Base-by-base conservation (phyloP, 73 alveolate genomes). In the Tetrahymena thermophila region DNA sequence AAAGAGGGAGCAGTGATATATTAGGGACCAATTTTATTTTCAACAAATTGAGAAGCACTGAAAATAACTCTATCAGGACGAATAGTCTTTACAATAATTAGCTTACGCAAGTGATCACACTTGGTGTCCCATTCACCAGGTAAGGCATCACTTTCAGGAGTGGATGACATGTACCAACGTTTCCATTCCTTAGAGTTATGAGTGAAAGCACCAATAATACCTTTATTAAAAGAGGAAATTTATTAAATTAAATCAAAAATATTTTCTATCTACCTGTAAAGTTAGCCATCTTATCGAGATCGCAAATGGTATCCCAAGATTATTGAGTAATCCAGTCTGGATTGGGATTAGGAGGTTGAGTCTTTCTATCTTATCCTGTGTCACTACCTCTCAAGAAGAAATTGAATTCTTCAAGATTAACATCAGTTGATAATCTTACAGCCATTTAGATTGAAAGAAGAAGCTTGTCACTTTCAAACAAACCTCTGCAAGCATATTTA, bases 121-220 rank as follows among this genome's bases (percentile, higher is more conserved):
- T 99, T 99, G 43, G 99, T 98, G 93, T 99, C 99, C 99, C 99
- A 99, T 97, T 99, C 99, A 35, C 99, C 99, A 14, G 99, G 99
- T 85, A 99, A 97, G 43, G 94, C 93, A 94, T 96, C 98, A n/a
- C 94, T 96, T 97, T 99, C 99, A 19, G 99, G 99, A 83, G 98
- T 99, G 10, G 99, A 96, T 43, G 98, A 96, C 96, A 98, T 98
- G 96, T 98, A 99, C 99, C 99, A 99, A 95, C 99, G 99, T 93
- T 98, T 98, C 99, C 99, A 99, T 94, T 99, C 99, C 93, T 99
- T 99, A 96, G 99, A 98, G 85, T 99, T 98, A 43, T 97, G 99
- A 84, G 99, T 96, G 94, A 98, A 96, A 25, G 99, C 98, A 94
- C 97, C 96, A 15, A 94, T 95, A 0, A 96, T 95, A 35, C 83